A percentile compares a stretch with the other conserved stretches of the same genome.
phyloP scores from a whole-genome alignment of 305 asterid species.

The Solanum aculeatissimum region DNA sequence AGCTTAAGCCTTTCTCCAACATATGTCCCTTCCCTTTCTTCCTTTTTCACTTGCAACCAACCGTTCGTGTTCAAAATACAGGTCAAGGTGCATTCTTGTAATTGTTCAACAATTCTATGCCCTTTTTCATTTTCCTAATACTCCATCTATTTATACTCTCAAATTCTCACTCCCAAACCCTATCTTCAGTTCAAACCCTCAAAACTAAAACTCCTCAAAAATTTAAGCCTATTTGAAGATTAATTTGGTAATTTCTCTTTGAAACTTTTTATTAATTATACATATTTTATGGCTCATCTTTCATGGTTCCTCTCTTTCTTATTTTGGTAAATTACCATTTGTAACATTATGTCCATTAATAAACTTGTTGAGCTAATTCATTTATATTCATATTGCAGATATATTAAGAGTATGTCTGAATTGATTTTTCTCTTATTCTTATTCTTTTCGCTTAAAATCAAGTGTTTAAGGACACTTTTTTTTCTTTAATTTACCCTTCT shows the following conservation, averaged over 20 bases:
- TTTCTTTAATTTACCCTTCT: neutral
- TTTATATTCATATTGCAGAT: neutral
- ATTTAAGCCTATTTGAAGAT: neutral
- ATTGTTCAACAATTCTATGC: neutral
- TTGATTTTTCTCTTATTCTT: neutral
- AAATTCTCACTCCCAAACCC: neutral
- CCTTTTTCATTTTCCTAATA: neutral
- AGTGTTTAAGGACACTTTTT: neutral
- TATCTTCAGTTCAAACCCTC: conserved; percentile 2
- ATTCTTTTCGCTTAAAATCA: neutral
- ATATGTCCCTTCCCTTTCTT: conserved; percentile 33
- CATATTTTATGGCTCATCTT: neutral
- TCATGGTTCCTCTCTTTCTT: neutral
- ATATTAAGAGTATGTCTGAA: neutral
- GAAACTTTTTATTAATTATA: neutral
- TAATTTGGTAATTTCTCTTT: neutral
- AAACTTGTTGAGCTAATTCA: neutral
- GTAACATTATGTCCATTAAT: neutral
- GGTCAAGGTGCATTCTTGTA: conserved; percentile 21
- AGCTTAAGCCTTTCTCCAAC: conserved; percentile 39
- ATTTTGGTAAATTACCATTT: neutral
- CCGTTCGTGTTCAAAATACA: conserved; percentile 28
- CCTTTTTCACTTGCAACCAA: conserved; percentile 15
- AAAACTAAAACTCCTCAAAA: neutral
- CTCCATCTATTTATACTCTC: conserved; percentile 13